Percentiles rank a stretch among this genome's conserved stretches.
phyloP scores from a whole-genome alignment of 2,329 filamentous ascomycete genomes.

The Colletotrichum scovillei region DNA sequence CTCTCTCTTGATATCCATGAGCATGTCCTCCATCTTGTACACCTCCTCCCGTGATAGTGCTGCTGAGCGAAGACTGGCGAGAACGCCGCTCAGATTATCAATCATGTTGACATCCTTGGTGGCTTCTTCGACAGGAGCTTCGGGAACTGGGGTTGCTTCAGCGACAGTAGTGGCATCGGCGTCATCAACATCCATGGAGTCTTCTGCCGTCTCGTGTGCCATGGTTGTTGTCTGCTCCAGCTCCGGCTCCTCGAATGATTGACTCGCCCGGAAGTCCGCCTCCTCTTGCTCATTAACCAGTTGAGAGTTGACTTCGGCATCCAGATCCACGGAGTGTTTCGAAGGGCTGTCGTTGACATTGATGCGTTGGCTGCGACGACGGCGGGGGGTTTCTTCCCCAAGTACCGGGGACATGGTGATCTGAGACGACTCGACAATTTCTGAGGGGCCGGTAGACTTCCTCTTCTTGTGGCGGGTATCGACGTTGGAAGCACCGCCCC shows the following conservation, averaged over 20 bases:
- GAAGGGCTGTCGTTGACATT: conserved; percentile 11
- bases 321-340: conserved; percentile 44
- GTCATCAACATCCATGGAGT: conserved; percentile 38
- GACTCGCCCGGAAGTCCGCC: conserved; percentile 45
- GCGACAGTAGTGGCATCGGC: background rate
- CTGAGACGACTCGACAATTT: background rate
- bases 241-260: conserved; percentile 41
- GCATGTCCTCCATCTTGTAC: conserved; percentile 78
- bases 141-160: background rate
- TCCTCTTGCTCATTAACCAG: conserved; percentile 53
- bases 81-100: conserved; percentile 62
- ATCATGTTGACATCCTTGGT: conserved; percentile 60
- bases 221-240: background rate
- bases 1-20: conserved; percentile 82
- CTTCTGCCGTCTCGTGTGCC: conserved; percentile 29
- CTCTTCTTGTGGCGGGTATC: conserved; percentile 42
- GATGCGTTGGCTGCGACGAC: background rate
- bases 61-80: conserved; percentile 69
- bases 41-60: conserved; percentile 74
- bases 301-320: conserved; percentile 55
- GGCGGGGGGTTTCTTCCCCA: background rate
- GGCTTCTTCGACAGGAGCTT: conserved; percentile 42
- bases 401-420: conserved; percentile 5
- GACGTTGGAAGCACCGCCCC: conserved; percentile 38
- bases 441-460: conserved; percentile 24